Evolutionary conservation across 768 basidiomycete genomes (phyloP), one percentile per base, ranked within the genome.

Genomic region (Pulveroboletus sp.): DNA sequence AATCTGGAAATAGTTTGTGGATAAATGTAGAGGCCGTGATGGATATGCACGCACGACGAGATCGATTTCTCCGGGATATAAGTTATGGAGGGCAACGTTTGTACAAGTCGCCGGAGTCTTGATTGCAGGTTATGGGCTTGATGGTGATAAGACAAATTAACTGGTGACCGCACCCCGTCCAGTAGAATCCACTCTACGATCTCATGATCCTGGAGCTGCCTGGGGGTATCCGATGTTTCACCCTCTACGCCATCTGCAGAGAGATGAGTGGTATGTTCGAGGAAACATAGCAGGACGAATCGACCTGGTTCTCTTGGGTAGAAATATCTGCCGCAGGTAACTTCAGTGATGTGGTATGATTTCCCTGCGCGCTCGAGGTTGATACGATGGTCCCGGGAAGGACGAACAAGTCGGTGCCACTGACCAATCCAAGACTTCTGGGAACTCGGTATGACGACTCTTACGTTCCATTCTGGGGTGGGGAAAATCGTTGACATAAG

Each of bases 61-160:
- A 67, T 98, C 93, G 27, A 97, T 89, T 62, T 89, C 70, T 30
- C 78, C 85, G 2, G 83, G 85, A 64, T 85, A 94, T 9, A 97
- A 60, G 59, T 97, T 97, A 67, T 95, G 89, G 35, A 97, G 71
- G 2, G 82, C 92, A 51, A 97, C 83, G 60, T 95, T 96, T 3
- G 89, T 76, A 63, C 94, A 96, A 12, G 94, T 89, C 4, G 93
- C 92, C 5, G 94, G 90, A 10, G 91, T 93, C 88, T 62, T 89
- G 53, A 43, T 47, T 37, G 34, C 38, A 31, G 49, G 41, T 48
- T 44, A 38, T 55, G 40, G 51, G 54, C 5, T 32, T 24, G 47
- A 40, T 34, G 34, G 17, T 41, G 12, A 51, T 38, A 29, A n/a
- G 56, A 48, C 26, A 50, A 20, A 10, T 50, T 47, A 10, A 68